These are phyloP conservation scores for Ophiostoma ulmi DNA, from an alignment of 2,329 filamentous ascomycete genomes.

Conservation along the genomic window DNA sequence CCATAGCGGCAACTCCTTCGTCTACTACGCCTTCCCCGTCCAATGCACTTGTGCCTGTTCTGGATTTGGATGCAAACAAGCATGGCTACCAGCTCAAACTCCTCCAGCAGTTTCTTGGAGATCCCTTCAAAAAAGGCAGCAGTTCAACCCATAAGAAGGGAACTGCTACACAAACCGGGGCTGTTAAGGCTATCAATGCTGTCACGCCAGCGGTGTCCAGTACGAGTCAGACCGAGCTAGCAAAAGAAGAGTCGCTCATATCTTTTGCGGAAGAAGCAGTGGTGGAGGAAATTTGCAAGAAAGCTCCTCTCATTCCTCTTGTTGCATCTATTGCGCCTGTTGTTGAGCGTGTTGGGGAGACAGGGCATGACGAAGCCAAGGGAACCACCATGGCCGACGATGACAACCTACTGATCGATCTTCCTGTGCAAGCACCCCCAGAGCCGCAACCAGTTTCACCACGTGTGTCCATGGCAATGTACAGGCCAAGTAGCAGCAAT, in stretches of 20 bases:
- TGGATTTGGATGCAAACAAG: conserved; percentile 8
- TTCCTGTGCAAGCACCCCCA: neutral
- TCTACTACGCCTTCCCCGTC: neutral
- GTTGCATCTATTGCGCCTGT: neutral
- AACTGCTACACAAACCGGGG: too few relatives aligned
- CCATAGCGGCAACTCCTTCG: neutral
- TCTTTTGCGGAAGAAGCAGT: neutral
- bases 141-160: neutral
- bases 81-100: conserved; percentile 24
- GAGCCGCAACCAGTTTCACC: neutral
- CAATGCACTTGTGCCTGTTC: neutral
- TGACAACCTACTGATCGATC: neutral
- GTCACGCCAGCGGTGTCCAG: too few relatives aligned
- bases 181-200: neutral
- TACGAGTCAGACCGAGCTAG: neutral
- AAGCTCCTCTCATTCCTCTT: neutral
- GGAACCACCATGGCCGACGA: neutral
- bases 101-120: conserved; percentile 25
- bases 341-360: neutral
- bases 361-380: neutral
- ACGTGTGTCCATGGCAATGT: neutral
- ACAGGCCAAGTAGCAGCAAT: conserved; percentile 5
- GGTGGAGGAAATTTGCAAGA: neutral
- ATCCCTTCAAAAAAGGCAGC: conserved; percentile 1
- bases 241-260: neutral